phyloP scores from a whole-genome alignment of 768 basidiomycete species.

The Lentinula guzmanii region DNA sequence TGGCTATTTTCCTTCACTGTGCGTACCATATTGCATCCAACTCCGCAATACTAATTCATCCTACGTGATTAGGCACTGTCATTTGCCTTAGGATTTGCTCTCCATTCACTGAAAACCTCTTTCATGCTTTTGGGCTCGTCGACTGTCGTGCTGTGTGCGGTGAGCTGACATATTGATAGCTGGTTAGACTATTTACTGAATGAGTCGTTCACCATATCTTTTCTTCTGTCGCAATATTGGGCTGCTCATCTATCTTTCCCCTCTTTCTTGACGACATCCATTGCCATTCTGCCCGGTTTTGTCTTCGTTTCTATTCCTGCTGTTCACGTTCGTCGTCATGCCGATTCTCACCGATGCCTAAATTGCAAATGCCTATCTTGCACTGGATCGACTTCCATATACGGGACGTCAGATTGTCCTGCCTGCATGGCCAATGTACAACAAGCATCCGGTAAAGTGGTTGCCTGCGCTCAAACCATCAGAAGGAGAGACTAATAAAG shows the following conservation, averaged over 20 bases:
- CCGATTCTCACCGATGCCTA: not conserved
- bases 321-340: not conserved
- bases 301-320: no score
- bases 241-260: no score
- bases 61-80: constrained; percentile 36
- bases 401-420: constrained; percentile 39
- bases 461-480: constrained; percentile 30
- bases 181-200: not conserved
- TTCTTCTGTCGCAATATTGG: not conserved
- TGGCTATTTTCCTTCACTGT: constrained; percentile 44
- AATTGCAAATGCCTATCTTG: no score
- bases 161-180: constrained; percentile 19
- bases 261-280: no score
- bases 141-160: constrained; percentile 33
- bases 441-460: constrained; percentile 58
- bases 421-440: constrained; percentile 69
- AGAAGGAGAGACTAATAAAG: constrained; percentile 20
- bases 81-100: constrained; percentile 50
- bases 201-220: not conserved
- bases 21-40: not conserved
- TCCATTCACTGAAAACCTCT: constrained; percentile 50
- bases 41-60: not conserved
- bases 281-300: no score
- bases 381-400: not conserved
- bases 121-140: constrained; percentile 41